These are phyloP conservation scores for Lichenothelia convexa DNA, from an alignment of 495 filamentous ascomycete species.

Conservation along the genomic window DNA sequence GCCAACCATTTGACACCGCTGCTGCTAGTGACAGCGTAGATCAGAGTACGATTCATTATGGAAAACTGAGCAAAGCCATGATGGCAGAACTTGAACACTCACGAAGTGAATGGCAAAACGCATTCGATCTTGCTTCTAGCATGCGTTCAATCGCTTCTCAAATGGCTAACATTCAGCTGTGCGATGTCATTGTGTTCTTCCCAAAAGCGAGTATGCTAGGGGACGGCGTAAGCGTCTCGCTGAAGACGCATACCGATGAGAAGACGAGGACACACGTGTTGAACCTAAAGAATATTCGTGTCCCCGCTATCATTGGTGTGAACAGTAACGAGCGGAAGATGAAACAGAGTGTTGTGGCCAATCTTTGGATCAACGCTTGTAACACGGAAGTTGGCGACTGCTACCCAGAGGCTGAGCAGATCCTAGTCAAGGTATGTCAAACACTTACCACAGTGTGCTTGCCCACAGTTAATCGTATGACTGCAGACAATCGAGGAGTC, in stretches of 20 bases:
- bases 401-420: constrained; percentile 28
- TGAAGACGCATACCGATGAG: background rate
- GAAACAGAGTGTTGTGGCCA: constrained; percentile 40
- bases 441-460: constrained; percentile 5
- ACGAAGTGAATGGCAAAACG: background rate
- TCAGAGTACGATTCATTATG: constrained; percentile 41
- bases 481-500: constrained; percentile 34
- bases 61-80: constrained; percentile 35
- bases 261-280: constrained; percentile 6
- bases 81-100: constrained; percentile 6
- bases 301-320: constrained; percentile 42
- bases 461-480: constrained; percentile 2
- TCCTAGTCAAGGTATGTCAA: constrained; percentile 31
- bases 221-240: constrained; percentile 12
- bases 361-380: constrained; percentile 31
- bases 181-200: constrained; percentile 11
- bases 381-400: constrained; percentile 19
- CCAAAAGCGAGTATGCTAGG: constrained; percentile 20
- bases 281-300: constrained; percentile 25
- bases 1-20: constrained; percentile 26
- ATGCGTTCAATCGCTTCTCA: background rate
- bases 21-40: constrained; percentile 30
- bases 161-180: constrained; percentile 2
- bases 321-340: constrained; percentile 37
- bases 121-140: background rate